Evolutionary conservation across 768 basidiomycete genomes (phyloP).

Genomic region (Xerocomellus intermedius): DNA sequence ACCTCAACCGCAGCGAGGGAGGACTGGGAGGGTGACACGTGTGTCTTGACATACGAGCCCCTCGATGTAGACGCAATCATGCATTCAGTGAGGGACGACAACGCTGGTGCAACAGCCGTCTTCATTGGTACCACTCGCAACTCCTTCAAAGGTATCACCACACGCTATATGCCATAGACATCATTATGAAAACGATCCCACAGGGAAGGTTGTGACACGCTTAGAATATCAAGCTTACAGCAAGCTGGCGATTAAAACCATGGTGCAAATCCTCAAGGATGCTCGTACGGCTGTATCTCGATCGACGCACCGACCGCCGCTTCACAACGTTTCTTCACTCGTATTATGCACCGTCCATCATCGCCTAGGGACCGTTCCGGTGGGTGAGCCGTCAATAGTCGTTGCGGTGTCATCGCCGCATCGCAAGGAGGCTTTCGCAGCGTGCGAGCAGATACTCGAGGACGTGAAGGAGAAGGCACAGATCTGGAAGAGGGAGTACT

Average conservation of each 20-base stretch:
- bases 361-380: constrained; percentile 72
- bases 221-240: constrained; percentile 86
- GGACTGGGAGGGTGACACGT: constrained; percentile 29
- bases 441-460: constrained; percentile 83
- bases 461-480: constrained; percentile 79
- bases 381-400: constrained; percentile 80
- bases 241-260: constrained; percentile 75
- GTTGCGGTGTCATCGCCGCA: constrained; percentile 85
- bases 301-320: constrained; percentile 40
- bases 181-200: constrained; percentile 4
- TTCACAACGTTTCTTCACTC: constrained; percentile 34
- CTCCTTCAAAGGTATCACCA: constrained; percentile 67
- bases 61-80: constrained; percentile 61
- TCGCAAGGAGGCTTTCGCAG: constrained; percentile 75
- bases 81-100: constrained; percentile 58
- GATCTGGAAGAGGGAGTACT: constrained; percentile 92
- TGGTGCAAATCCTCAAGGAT: constrained; percentile 55
- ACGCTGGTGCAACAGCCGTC: constrained; percentile 68
- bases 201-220: constrained; percentile 68
- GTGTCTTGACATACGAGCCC: constrained; percentile 54
- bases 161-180: neutral
- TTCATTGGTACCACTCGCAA: constrained; percentile 89
- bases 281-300: constrained; percentile 42
- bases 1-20: constrained; percentile 28
- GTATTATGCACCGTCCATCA: constrained; percentile 69